Evolutionary conservation across 495 filamentous ascomycete species (phyloP).

Genomic region (Bombardia bombarda): DNA sequence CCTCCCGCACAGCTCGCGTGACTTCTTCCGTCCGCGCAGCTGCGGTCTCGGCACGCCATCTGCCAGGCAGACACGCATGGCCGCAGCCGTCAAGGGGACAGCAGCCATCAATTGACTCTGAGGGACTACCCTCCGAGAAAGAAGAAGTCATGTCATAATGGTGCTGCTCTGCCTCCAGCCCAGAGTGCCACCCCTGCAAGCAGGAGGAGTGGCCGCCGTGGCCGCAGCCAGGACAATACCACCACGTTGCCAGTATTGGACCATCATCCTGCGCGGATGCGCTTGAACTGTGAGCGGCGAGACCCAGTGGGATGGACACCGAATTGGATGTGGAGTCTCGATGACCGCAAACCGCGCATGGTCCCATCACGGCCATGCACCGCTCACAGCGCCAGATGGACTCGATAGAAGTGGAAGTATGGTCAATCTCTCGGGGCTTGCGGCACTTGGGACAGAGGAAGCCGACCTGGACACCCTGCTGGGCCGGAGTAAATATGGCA

Average conservation of each 20-base stretch:
- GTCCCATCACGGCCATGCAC: constrained; percentile 33
- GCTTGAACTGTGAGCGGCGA: neutral
- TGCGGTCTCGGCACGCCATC: constrained; percentile 42
- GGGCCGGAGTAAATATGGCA: constrained; percentile 50
- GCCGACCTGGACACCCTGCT: constrained; percentile 35
- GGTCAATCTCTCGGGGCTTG: constrained; percentile 45
- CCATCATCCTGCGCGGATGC: neutral
- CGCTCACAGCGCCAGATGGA: constrained; percentile 41
- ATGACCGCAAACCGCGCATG: constrained; percentile 37
- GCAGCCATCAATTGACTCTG: constrained; percentile 53
- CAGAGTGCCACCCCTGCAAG: constrained; percentile 54
- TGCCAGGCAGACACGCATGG: constrained; percentile 63
- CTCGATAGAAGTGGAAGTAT: constrained; percentile 17
- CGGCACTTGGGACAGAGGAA: constrained; percentile 45
- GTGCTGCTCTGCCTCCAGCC: constrained; percentile 12
- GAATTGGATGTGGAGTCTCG: constrained; percentile 21
- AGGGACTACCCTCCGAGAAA: constrained; percentile 18
- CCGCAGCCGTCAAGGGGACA: constrained; percentile 68
- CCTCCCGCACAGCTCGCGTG: constrained; percentile 32
- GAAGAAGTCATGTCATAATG: constrained; percentile 6
- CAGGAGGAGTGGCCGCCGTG: constrained; percentile 69
- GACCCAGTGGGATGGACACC: too few relatives aligned
- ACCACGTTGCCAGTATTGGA: constrained; percentile 43
- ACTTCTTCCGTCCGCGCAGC: constrained; percentile 33
- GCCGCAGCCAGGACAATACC: constrained; percentile 65